Conservation (phyloP, 2,329 filamentous ascomycete species). For the Penicillium verrucosum region DNA sequence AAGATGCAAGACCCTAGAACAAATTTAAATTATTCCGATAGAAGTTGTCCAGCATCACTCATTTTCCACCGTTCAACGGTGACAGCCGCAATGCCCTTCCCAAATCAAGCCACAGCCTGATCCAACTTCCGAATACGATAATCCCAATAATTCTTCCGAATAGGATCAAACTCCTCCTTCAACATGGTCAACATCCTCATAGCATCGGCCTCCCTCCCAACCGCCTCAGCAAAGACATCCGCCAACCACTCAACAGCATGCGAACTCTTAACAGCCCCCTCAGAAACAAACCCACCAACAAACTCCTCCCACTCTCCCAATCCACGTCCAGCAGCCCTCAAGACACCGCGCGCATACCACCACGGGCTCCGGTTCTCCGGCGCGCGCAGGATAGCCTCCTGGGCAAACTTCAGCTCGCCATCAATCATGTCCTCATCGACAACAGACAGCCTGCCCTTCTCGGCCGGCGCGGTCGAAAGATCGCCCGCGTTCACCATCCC, state of each 20-base stretch:
- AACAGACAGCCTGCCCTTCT: constrained; percentile 36
- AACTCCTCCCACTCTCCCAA: constrained; percentile 53
- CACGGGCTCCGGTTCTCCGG: constrained; percentile 94
- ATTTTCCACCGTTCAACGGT: not conserved
- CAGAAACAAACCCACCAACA: constrained; percentile 51
- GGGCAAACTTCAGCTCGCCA: constrained; percentile 70
- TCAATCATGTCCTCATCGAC: constrained; percentile 64
- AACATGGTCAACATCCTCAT: constrained; percentile 68
- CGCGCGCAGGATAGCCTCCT: constrained; percentile 69
- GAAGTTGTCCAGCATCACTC: not conserved
- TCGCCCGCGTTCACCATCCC: constrained; percentile 33
- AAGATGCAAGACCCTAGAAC: not conserved
- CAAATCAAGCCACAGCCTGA: constrained; percentile 7
- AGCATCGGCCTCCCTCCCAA: constrained; percentile 55
- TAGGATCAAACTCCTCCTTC: constrained; percentile 82
- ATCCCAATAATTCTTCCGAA: constrained; percentile 89
- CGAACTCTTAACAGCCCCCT: constrained; percentile 54
- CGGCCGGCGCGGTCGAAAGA: constrained; percentile 10
- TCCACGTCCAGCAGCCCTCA: constrained; percentile 61
- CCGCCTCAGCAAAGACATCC: constrained; percentile 42
- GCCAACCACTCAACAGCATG: constrained; percentile 55
- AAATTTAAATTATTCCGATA: too few relatives aligned
- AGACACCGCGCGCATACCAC: constrained; percentile 81
- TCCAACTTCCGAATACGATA: constrained; percentile 57
- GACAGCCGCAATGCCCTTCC: not conserved